Base-by-base conservation (phyloP, 495 filamentous ascomycete genomes). In the Penicillium lagena region DNA sequence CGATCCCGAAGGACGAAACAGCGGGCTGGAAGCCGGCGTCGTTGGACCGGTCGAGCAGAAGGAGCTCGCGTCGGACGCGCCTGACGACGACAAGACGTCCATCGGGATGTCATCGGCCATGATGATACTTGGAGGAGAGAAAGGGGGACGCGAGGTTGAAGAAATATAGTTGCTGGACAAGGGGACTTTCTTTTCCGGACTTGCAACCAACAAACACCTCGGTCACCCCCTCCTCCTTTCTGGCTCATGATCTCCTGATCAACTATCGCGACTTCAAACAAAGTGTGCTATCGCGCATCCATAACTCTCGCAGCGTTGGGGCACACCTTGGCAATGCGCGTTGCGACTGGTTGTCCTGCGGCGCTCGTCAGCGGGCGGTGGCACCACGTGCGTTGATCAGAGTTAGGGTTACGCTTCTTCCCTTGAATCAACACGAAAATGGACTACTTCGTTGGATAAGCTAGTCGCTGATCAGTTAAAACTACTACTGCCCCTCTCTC, bases 1-100 rank as follows among this genome's bases (percentile, higher is more conserved):
- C 39, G 42, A 33, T 55, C 59, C 38, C 42, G 59, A 46, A 58
- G 61, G 35, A 63, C 59, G 30, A 64, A 74, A 58, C 62, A 75
- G 43, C 56, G 71, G 49, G 47, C 70, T 77, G 22, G 66, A 70
- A 40, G 73, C 70, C n/a, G 78, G 75, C 2, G 72, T 78, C 5
- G 76, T 81, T 5, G 72, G 76, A 12, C 67, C 67, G 0, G 73
- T 79, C 0, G 74, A 78, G 43, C 51, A 43, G 27, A 46, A 54
- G 3, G 45, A 34, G 36, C 56, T 59, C 12, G 52, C 42, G 8
- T 52, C 62, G 1, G 66, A 65, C 14, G 64, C 54, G 32, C 43
- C 34, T 11, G 58, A 51, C 17, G 58, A 52, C 7, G 51, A 51
- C 7, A 57, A 43, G 28, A 52, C 39, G 31, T 61, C 60, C 55